Conservation (phyloP, 176 grass and related monocot species). For the Hordeum marinum region DNA sequence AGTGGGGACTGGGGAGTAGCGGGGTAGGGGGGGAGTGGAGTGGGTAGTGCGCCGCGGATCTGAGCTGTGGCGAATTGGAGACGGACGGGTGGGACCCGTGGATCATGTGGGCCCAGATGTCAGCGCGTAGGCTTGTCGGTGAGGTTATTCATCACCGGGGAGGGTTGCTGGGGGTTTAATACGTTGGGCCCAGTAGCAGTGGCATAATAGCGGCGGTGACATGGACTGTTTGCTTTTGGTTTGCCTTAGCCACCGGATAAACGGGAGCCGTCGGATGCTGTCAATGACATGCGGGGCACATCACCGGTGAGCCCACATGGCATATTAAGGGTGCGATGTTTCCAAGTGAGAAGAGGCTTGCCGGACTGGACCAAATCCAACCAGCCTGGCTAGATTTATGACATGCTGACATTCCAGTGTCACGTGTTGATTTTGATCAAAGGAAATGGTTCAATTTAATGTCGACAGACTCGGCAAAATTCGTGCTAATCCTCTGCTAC, state of each 20-base stretch:
- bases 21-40: not conserved
- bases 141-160: not conserved
- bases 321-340: too few relatives aligned
- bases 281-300: not conserved
- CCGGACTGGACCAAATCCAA: not conserved
- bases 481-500: too few relatives aligned
- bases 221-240: too few relatives aligned
- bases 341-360: too few relatives aligned
- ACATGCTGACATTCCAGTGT: not conserved
- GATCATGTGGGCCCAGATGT: not conserved
- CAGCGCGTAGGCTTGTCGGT: slow-evolving; percentile 29
- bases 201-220: not conserved
- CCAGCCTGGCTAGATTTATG: not conserved
- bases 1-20: not conserved
- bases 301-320: not conserved
- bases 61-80: slow-evolving; percentile 13
- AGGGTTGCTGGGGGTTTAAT: not conserved
- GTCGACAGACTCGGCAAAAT: too few relatives aligned
- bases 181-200: not conserved
- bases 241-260: too few relatives aligned
- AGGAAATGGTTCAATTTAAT: not conserved
- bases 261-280: not conserved
- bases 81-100: not conserved
- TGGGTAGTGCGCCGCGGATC: slow-evolving; percentile 31
- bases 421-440: not conserved